These are phyloP conservation scores for Casuarina glauca DNA, from an alignment of 306 rosid genomes.

Conservation along the genomic window DNA sequence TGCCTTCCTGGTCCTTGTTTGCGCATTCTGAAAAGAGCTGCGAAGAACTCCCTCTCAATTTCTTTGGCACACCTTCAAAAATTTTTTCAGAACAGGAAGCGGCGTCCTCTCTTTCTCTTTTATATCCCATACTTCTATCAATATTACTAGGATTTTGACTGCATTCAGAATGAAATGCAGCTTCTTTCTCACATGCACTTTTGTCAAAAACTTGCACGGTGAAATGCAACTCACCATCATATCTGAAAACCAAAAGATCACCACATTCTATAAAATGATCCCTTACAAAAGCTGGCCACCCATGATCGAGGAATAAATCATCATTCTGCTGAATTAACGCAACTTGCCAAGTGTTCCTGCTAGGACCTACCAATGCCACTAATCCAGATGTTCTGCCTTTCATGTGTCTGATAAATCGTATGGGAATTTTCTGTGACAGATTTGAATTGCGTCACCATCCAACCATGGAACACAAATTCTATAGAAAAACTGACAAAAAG, in stretches of 20 bases:
- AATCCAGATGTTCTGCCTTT: slow-evolving; percentile 55
- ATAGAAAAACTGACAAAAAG: neutral
- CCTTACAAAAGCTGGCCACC: slow-evolving; percentile 74
- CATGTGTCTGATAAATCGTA: slow-evolving; percentile 51
- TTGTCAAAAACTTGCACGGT: slow-evolving; percentile 75
- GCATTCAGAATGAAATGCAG: slow-evolving; percentile 61
- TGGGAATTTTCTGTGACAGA: slow-evolving; percentile 73
- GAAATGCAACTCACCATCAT: slow-evolving; percentile 64
- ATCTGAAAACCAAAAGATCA: slow-evolving; percentile 84
- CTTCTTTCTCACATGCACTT: slow-evolving; percentile 86
- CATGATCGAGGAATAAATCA: slow-evolving; percentile 57
- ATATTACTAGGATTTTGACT: slow-evolving; percentile 42
- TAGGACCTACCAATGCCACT: slow-evolving; percentile 71
- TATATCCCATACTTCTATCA: slow-evolving; percentile 31
- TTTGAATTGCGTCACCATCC: slow-evolving; percentile 29
- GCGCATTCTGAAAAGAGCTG: slow-evolving; percentile 16
- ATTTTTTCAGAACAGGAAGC: slow-evolving; percentile 41
- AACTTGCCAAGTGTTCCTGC: slow-evolving; percentile 71
- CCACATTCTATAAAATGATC: slow-evolving; percentile 73
- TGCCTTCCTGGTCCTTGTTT: slow-evolving; percentile 37
- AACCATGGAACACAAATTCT: slow-evolving; percentile 16
- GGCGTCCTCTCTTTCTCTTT: slow-evolving; percentile 49
- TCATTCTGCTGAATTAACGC: slow-evolving; percentile 55
- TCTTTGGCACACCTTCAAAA: slow-evolving; percentile 49
- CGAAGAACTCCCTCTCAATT: slow-evolving; percentile 42